A percentile compares a stretch with the other conserved stretches of the same genome.
These are phyloP conservation scores for Colletotrichum tamarilloi DNA, from an alignment of 2,329 filamentous ascomycete genomes.

Conservation along the genomic window DNA sequence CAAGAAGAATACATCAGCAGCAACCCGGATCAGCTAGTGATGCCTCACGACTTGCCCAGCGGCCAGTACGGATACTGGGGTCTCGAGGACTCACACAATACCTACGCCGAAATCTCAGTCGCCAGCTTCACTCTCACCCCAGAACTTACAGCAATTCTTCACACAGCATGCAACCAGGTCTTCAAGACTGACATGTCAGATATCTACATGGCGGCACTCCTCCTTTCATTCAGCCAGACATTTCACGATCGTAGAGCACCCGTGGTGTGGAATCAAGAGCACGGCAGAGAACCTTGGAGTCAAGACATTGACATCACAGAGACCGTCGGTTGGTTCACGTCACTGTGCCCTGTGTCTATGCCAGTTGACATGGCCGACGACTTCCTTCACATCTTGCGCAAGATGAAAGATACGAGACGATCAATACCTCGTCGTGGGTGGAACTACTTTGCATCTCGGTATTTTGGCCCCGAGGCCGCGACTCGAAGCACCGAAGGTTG, in stretches of 20 bases:
- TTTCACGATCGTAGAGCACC: slow-evolving; percentile 64
- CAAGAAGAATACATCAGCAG: slow-evolving; percentile 52
- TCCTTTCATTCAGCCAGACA: slow-evolving; percentile 65
- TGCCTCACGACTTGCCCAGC: slow-evolving; percentile 53
- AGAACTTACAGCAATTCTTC: slow-evolving; percentile 55
- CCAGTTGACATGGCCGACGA: slow-evolving; percentile 56
- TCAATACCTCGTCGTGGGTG: slow-evolving; percentile 56
- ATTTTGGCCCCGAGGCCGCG: slow-evolving; percentile 48
- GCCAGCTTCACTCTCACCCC: slow-evolving; percentile 55
- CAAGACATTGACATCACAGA: slow-evolving; percentile 62
- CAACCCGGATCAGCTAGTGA: slow-evolving; percentile 40
- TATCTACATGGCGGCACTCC: slow-evolving; percentile 63
- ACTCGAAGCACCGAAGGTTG: slow-evolving; percentile 50
- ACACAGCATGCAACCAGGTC: slow-evolving; percentile 54
- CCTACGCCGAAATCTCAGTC: slow-evolving; percentile 55
- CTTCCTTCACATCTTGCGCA: slow-evolving; percentile 61
- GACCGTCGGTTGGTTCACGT: slow-evolving; percentile 71
- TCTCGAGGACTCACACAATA: slow-evolving; percentile 54
- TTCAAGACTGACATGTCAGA: slow-evolving; percentile 65
- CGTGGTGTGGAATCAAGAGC: slow-evolving; percentile 65
- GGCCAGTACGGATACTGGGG: slow-evolving; percentile 61
- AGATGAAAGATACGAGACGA: slow-evolving; percentile 64
- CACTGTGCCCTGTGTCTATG: slow-evolving; percentile 62
- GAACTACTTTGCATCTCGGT: slow-evolving; percentile 60
- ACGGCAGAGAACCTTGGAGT: slow-evolving; percentile 58